Evolutionary conservation across 2,329 filamentous ascomycete species (phyloP).

Genomic region (Rhynchosporium secalis): DNA sequence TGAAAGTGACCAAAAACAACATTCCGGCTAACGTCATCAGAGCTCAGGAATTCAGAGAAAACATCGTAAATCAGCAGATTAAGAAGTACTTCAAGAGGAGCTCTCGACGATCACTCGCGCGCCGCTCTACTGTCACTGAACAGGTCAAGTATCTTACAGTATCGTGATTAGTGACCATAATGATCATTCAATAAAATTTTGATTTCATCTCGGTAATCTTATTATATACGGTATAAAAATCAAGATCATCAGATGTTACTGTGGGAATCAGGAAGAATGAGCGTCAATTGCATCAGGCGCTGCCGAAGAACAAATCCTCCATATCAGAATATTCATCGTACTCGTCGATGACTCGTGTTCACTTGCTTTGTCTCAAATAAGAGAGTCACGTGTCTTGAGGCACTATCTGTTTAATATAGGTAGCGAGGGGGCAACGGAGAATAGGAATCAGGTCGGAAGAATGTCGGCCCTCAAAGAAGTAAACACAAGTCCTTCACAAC

Average conservation of each 20-base stretch:
- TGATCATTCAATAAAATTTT: slow-evolving; percentile 2
- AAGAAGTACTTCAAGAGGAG: background rate
- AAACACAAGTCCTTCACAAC: background rate
- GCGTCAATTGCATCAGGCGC: background rate
- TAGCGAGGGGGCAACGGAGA: background rate
- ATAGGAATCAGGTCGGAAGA: background rate
- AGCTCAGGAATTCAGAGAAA: background rate
- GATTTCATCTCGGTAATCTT: background rate
- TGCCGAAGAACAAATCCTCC: background rate
- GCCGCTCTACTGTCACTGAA: background rate
- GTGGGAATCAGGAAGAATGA: background rate
- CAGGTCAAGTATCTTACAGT: background rate
- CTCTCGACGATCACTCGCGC: background rate
- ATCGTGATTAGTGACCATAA: background rate
- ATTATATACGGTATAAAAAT: background rate
- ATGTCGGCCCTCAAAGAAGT: background rate
- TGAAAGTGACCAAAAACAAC: background rate
- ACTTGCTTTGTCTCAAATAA: too few relatives aligned
- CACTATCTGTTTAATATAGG: background rate
- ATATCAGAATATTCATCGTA: too few relatives aligned
- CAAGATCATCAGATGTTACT: background rate
- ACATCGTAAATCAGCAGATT: background rate
- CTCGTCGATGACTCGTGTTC: too few relatives aligned
- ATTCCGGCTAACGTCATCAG: background rate
- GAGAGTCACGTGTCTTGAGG: background rate